Percentiles rank a stretch among this genome's conserved stretches.
These are phyloP conservation scores for Coleophoma crateriformis DNA, from an alignment of 2,329 filamentous ascomycete species.

Conservation along the genomic window DNA sequence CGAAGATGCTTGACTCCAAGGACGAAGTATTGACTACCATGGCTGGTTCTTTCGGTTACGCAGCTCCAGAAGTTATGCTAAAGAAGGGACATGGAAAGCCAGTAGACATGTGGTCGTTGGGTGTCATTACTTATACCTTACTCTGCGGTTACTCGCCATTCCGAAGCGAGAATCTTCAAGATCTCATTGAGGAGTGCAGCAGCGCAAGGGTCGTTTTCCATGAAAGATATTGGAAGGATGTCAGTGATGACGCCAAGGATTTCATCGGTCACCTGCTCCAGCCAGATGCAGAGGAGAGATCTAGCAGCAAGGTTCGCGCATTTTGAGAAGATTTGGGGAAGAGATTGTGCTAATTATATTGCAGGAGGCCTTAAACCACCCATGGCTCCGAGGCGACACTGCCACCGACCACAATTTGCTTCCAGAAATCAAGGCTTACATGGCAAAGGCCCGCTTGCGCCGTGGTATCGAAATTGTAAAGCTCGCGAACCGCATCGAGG, in stretches of 20 bases:
- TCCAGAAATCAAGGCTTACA: conserved; percentile 92
- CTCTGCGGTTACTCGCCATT: conserved; percentile 98
- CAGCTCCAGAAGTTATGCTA: conserved; percentile 96
- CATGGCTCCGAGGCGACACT: conserved; percentile 86
- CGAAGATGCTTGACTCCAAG: conserved; percentile 90
- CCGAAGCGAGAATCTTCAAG: conserved; percentile 86
- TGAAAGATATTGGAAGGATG: conserved; percentile 97
- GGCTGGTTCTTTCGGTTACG: conserved; percentile 97
- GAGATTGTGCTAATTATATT: conserved; percentile 7
- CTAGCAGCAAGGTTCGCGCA: conserved; percentile 63
- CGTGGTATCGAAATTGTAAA: conserved; percentile 96
- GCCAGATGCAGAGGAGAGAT: conserved; percentile 69
- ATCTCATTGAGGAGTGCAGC: conserved; percentile 92
- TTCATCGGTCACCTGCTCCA: conserved; percentile 84
- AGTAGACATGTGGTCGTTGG: conserved; percentile 98
- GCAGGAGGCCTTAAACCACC: conserved; percentile 72
- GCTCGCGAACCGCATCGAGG: conserved; percentile 89
- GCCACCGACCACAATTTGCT: conserved; percentile 95
- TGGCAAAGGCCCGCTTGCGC: conserved; percentile 83
- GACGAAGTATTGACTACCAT: conserved; percentile 94
- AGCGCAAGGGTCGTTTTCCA: conserved; percentile 85
- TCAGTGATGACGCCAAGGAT: conserved; percentile 89
- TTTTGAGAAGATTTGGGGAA: neutral
- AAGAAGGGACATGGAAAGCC: conserved; percentile 97
- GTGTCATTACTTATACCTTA: conserved; percentile 96